Percentiles rank a stretch among this genome's conserved stretches.
These are phyloP conservation scores for Rhodotorula toruloides DNA, from an alignment of 768 basidiomycete genomes.

Conservation along the genomic window DNA sequence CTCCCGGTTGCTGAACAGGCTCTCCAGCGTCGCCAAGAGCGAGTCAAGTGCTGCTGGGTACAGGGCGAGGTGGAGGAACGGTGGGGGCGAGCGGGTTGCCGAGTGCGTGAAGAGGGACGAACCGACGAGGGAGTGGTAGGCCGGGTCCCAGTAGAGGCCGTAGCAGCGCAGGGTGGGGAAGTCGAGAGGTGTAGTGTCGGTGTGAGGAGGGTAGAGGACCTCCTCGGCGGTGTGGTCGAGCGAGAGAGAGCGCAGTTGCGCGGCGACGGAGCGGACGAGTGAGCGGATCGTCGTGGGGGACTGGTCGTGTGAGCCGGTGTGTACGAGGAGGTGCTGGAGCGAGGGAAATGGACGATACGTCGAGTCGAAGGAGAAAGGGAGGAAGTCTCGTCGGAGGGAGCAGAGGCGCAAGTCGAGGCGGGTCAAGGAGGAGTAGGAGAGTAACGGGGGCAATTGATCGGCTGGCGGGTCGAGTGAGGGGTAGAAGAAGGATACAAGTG, in stretches of 20 bases:
- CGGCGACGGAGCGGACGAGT: conserved; percentile 1
- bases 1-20: not conserved
- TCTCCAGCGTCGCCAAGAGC: not conserved
- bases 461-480: not conserved
- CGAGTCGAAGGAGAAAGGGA: not conserved
- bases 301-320: conserved; percentile 5
- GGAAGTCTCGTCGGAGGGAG: conserved; percentile 5
- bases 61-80: conserved; percentile 9
- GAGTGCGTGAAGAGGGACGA: not conserved
- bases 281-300: not conserved
- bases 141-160: conserved; percentile 24
- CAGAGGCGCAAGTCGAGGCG: conserved; percentile 17
- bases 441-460: not conserved
- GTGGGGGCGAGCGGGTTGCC: not conserved
- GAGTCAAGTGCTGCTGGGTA: conserved; percentile 5
- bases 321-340: conserved; percentile 14
- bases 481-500: conserved; percentile 1
- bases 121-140: conserved; percentile 4
- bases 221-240: conserved; percentile 6
- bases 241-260: not conserved
- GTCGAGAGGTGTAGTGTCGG: no score
- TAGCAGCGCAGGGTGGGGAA: not conserved
- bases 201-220: not conserved
- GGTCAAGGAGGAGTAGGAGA: not conserved
- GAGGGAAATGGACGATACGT: not conserved